Conservation (phyloP, 805 yeast species). For the Pichia insulana region DNA sequence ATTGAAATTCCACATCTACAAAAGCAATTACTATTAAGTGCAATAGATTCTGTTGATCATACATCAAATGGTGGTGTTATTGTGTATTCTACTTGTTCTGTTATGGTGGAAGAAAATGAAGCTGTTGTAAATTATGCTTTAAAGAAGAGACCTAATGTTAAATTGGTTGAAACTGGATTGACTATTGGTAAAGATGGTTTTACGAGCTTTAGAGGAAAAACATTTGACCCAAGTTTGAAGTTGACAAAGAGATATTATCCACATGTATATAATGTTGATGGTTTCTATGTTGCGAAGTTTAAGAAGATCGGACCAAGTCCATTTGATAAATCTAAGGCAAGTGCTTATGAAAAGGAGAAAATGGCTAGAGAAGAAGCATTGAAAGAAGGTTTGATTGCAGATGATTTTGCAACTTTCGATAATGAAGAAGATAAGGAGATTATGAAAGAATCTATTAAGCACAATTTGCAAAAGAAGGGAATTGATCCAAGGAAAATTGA, state of each 20-base stretch:
- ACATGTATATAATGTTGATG: slow-evolving; percentile 97
- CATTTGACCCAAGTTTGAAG: slow-evolving; percentile 65
- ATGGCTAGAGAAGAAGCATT: slow-evolving; percentile 70
- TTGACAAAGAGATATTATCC: slow-evolving; percentile 95
- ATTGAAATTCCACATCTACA: slow-evolving; percentile 95
- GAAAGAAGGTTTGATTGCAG: slow-evolving; percentile 75
- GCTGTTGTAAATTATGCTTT: slow-evolving; percentile 97
- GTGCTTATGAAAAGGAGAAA: slow-evolving; percentile 78
- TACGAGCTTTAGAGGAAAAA: slow-evolving; percentile 87
- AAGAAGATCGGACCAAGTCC: slow-evolving; percentile 83
- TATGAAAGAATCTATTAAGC: slow-evolving; percentile 60
- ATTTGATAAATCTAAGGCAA: slow-evolving; percentile 76
- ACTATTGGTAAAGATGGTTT: slow-evolving; percentile 95
- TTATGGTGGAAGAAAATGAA: slow-evolving; percentile 97
- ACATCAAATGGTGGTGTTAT: slow-evolving; percentile 89
- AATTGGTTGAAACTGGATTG: slow-evolving; percentile 84
- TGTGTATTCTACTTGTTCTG: slow-evolving; percentile 97
- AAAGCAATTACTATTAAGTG: slow-evolving; percentile 85
- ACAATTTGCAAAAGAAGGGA: slow-evolving; percentile 61
- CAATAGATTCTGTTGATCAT: slow-evolving; percentile 96
- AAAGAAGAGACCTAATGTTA: slow-evolving; percentile 92
- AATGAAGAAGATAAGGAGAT: slow-evolving; percentile 65
- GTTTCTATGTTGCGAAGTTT: slow-evolving; percentile 95
- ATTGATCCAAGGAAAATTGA: slow-evolving; percentile 48
- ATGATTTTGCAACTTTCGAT: slow-evolving; percentile 78